A percentile compares a stretch with the other conserved stretches of the same genome.
Evolutionary conservation across 169 alveolate species (phyloP).

Genomic region (Plasmodium inui): DNA sequence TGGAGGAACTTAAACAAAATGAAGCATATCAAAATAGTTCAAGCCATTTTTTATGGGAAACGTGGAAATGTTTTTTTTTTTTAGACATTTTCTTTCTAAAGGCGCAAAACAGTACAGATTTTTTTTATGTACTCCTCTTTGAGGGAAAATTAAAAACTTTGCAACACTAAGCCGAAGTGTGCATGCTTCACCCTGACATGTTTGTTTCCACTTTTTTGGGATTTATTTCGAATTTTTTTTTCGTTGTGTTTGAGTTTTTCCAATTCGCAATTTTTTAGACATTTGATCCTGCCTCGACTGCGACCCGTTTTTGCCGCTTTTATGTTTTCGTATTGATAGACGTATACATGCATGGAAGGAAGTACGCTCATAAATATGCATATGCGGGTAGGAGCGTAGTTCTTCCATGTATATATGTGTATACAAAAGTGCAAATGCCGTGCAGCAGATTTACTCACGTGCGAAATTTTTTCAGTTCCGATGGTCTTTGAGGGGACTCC

Average conservation of each 20-base stretch:
- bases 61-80: slow-evolving; percentile 7
- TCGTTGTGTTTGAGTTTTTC: background rate
- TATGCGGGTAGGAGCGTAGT: background rate
- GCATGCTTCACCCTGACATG: background rate
- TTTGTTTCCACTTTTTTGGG: background rate
- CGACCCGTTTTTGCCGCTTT: slow-evolving; percentile 20
- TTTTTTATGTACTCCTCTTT: background rate
- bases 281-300: background rate
- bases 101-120: background rate
- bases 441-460: background rate
- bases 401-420: background rate
- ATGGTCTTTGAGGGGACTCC: background rate
- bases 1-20: background rate
- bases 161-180: background rate
- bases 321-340: background rate
- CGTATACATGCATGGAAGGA: background rate
- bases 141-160: background rate
- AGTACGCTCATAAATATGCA: background rate
- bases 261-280: background rate
- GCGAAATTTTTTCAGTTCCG: background rate
- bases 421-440: background rate
- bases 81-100: background rate
- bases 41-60: background rate
- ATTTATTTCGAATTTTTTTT: background rate
- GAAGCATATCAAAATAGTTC: background rate